These are phyloP conservation scores for Ceratocystis ficicola DNA, from an alignment of 2,329 filamentous ascomycete species.

Conservation along the genomic window DNA sequence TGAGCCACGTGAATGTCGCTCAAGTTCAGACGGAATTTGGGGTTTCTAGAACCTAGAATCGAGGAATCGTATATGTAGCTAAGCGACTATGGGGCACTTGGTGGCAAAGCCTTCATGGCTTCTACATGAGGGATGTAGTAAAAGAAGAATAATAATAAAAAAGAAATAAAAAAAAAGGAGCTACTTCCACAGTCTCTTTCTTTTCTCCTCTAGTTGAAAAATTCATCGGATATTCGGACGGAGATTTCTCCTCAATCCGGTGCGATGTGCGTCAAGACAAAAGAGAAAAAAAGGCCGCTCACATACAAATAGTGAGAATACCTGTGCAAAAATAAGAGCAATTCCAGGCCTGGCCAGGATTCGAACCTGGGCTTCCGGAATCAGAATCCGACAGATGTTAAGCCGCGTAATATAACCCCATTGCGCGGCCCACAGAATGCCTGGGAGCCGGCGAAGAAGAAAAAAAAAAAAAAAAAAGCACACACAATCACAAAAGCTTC, in stretches of 20 bases:
- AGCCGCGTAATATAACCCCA: neutral
- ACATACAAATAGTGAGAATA: neutral
- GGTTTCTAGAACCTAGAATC: neutral
- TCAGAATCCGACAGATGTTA: conserved; percentile 21
- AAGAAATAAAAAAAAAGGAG: neutral
- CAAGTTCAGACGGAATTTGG: conserved; percentile 5
- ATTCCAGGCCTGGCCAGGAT: conserved; percentile 18
- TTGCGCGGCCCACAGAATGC: neutral
- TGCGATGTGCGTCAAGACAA: neutral
- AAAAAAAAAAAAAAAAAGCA: neutral
- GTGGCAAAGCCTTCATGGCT: neutral
- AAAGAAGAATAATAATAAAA: neutral
- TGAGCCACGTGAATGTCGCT: conserved; percentile 7
- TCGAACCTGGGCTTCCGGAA: conserved; percentile 22
- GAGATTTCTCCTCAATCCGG: neutral
- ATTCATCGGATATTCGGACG: neutral
- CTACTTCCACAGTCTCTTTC: neutral
- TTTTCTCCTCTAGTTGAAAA: neutral
- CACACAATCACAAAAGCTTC: too few species aligned
- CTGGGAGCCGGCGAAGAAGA: neutral
- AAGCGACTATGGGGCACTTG: neutral
- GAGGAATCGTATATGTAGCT: conserved; percentile 3
- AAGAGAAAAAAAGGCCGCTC: neutral
- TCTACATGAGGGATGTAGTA: neutral
- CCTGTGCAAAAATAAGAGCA: neutral